Base-by-base conservation (phyloP, 2,329 filamentous ascomycete genomes). In the Talaromyces verruculosus region DNA sequence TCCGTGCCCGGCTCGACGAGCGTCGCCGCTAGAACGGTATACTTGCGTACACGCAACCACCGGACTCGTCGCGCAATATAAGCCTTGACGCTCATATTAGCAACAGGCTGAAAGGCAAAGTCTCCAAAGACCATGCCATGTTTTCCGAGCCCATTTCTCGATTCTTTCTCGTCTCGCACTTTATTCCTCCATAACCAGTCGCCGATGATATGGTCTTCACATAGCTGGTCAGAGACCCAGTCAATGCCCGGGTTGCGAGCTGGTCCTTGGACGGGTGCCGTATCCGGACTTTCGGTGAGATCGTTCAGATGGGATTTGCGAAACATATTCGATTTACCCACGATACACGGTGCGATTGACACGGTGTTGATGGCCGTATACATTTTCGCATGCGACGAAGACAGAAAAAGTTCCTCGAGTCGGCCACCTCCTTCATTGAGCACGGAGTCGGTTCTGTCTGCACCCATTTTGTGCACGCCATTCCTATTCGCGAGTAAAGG, bases 241-340 rank as follows among this genome's bases (percentile, higher is more conserved):
- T 98, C 93, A 69, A 99, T 89, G 0, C 95, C 96, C 0, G 80
- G 88, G 76, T 71, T 84, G 77, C 72, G 81, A 37, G 51, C 35
- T 10, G 62, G 57, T 8, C 57, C 57, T 13, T 39, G 37, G 13
- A 60, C 57, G 66, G 64, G 78, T 70, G 72, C 69, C 73, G 78
- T 62, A 37, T 88, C 89, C n/a, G 75, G 71, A 0, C 78, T 72
- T 2, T 47, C 28, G 0, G 88, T 89, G 8, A 95, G 86, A 69
- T 86, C 85, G 77, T 97, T 87, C 41, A 99, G 87, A 73, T 99
- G 94, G 0, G 92, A 91, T 68, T 91, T 91, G 67, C 95, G 91
- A 80, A 98, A 99, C 93, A 99, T 98, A 80, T 96, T 98, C 73
- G 92, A 96, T 81, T 99, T 99, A 61, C 95, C 95, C 25, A 98